These are phyloP conservation scores for Penicillium psychrofluorescens DNA, from an alignment of 495 filamentous ascomycete genomes.

Conservation along the genomic window DNA sequence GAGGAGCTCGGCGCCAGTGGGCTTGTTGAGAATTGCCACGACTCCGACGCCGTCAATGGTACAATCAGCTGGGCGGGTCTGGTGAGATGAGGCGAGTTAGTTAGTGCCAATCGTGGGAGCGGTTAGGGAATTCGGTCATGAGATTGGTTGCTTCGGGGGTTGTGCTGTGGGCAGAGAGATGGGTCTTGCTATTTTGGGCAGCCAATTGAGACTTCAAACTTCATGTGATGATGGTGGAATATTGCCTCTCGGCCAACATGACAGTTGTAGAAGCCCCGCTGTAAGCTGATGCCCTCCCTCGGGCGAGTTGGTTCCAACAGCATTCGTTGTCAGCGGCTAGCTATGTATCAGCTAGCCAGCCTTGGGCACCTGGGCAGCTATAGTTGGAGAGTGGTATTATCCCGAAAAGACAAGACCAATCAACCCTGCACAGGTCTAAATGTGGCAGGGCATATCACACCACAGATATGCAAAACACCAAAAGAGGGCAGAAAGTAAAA, in stretches of 20 bases:
- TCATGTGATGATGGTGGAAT: no score
- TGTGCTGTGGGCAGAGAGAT: no score
- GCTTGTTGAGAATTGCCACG: slow-evolving; percentile 73
- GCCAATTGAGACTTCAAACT: not conserved
- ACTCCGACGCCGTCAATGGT: slow-evolving; percentile 88
- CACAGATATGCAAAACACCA: not conserved
- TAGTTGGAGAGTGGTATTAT: no score
- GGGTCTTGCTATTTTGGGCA: not conserved
- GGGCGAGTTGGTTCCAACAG: no score
- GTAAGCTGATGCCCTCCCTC: not conserved
- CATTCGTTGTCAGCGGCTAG: no score
- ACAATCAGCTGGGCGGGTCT: slow-evolving; percentile 59
- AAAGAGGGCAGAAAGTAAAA: not conserved
- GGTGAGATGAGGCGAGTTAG: slow-evolving; percentile 1
- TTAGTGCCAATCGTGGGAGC: not conserved
- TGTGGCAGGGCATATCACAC: not conserved
- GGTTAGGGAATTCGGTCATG: not conserved
- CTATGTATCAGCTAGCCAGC: no score
- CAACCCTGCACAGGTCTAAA: no score
- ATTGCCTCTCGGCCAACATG: no score
- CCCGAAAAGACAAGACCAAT: no score
- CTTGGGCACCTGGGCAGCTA: no score
- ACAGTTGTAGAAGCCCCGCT: not conserved
- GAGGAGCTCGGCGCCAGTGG: slow-evolving; percentile 64
- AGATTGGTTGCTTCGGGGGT: not conserved